Base-by-base conservation (phyloP, 768 basidiomycete species). In the Atractiella rhizophila region DNA sequence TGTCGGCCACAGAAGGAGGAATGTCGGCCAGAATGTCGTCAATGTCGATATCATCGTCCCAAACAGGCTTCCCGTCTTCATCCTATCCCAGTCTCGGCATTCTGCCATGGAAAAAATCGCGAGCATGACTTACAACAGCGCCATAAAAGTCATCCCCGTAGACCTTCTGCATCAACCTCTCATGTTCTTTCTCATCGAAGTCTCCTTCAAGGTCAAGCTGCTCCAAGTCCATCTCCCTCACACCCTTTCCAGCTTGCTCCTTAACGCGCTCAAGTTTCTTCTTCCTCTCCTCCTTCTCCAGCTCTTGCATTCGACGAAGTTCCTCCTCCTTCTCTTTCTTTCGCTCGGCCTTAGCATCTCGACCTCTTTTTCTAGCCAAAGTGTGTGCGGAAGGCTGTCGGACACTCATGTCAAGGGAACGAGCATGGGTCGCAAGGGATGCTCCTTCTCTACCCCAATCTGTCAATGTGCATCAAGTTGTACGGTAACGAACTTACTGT, bases 21-120 rank as follows among this genome's bases (percentile, higher is more conserved):
- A n/a, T n/a, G n/a, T n/a, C n/a, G 13, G 37, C 50, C 10, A 56
- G 54, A 27, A 81, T 70, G 54, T 78, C 71, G n/a, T 63, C 67
- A 34, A 85, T 68, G 48, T 81, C 71, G 42, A 86, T 70, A 51
- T 91, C 83, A 46, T 91, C 79, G 30, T 79, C 75, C 88, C 88
- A 98, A 0, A 62, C 60, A 3, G 91, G 91, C 59, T 88, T 88
- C 47, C 69, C 67, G 36, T 60, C 59, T 28, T 62, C 66, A 46
- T 59, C 56, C 37, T 56, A 43, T 43, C 50, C 26, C 18, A 40
- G 35, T 23, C 9, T 32, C 19, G 39, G 21, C 21, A 20, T 8
- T 16, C 13, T 28, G 35, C 8, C 4, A 19, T 23, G 1, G 25
- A 7, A 0, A 7, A 15, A 26, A 37, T 28, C 40, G 9, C 42